phyloP scores from a whole-genome alignment of 225 moss, liverwort and hornwort genomes.

The Pseudoscleropodium purum region DNA sequence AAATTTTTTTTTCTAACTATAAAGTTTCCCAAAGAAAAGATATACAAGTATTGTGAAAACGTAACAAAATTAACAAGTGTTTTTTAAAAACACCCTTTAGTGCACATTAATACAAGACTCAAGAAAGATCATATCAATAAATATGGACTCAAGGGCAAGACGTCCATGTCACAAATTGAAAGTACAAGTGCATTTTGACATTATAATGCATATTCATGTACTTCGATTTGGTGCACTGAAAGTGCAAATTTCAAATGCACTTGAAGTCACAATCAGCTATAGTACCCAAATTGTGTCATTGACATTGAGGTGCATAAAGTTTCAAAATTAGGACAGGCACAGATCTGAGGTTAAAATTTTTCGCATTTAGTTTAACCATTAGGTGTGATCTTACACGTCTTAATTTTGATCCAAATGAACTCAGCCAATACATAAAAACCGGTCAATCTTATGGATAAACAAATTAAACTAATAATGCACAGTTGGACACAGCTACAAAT shows the following conservation, averaged over 20 bases:
- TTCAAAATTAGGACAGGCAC: not conserved
- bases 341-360: not conserved
- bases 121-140: not conserved
- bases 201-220: not conserved
- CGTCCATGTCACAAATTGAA: not conserved
- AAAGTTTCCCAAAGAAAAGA: too few relatives aligned
- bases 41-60: too few relatives aligned
- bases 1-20: too few relatives aligned
- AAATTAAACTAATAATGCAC: not conserved
- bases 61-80: too few relatives aligned
- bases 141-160: not conserved
- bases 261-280: not conserved
- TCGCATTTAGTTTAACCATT: not conserved
- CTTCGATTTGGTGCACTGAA: not conserved
- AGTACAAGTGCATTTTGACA: not conserved
- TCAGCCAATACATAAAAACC: not conserved
- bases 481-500: not conserved
- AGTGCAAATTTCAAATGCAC: not conserved
- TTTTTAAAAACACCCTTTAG: too few relatives aligned
- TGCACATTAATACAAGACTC: not conserved
- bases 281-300: not conserved
- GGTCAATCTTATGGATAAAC: not conserved
- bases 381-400: not conserved
- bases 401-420: not conserved
- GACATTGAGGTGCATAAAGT: not conserved